Evolutionary conservation across 441 rosid genomes (phyloP).

Genomic region (Croton setiger): DNA sequence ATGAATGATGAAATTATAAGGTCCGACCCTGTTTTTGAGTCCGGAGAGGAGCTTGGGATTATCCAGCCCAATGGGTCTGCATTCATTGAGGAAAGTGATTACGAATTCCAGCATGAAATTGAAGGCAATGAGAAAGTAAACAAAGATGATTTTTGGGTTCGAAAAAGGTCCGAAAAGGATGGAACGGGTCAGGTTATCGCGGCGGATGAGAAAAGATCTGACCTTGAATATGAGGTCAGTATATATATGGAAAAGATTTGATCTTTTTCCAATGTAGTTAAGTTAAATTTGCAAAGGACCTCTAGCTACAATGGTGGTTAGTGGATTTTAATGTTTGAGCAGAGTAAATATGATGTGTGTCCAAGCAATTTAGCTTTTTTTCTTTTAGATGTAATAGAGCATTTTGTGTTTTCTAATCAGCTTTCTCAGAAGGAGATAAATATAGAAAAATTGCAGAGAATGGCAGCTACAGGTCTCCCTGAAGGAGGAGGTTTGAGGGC

Average conservation of each 20-base stretch:
- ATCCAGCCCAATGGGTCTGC: conserved; percentile 38
- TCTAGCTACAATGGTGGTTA: too few relatives aligned
- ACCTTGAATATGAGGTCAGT: conserved; percentile 54
- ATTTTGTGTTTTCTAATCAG: conserved; percentile 22
- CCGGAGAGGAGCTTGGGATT: conserved; percentile 60
- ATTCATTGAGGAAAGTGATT: conserved; percentile 14
- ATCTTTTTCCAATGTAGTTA: background rate
- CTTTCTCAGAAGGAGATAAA: conserved; percentile 55
- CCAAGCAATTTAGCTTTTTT: background rate
- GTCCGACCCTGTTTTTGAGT: conserved; percentile 28
- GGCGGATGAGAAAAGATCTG: conserved; percentile 67
- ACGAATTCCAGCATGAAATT: conserved; percentile 12
- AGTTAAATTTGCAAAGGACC: background rate
- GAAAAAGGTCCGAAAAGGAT: conserved; percentile 29
- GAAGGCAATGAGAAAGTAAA: conserved; percentile 20
- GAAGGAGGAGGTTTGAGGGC: conserved; percentile 57
- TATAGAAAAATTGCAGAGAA: conserved; percentile 54
- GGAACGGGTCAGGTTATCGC: conserved; percentile 32
- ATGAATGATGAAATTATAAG: conserved; percentile 28
- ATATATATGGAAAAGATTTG: background rate
- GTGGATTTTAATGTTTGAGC: background rate
- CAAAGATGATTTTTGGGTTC: conserved; percentile 21
- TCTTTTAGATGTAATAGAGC: background rate
- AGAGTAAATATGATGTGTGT: background rate
- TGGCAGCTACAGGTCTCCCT: conserved; percentile 52